Base-by-base conservation (phyloP, 2,329 filamentous ascomycete species). In the Pseudonectria buxi region DNA sequence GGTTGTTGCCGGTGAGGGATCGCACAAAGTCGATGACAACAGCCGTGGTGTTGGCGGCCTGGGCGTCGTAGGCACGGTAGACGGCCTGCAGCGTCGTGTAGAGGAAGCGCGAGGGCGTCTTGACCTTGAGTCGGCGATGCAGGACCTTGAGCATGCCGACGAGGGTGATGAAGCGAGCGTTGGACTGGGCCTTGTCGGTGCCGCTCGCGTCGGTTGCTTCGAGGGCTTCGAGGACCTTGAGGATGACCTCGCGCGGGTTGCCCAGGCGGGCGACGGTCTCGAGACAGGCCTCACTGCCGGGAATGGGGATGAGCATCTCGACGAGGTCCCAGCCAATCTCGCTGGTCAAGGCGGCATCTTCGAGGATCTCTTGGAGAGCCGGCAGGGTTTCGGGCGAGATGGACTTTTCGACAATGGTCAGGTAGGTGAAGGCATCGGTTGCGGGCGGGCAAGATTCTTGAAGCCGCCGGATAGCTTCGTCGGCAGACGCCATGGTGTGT, bases 311-410 rank as follows among this genome's bases (percentile, higher is more conserved):
- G 4, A 92, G 72, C 52, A 86, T 76, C 54, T 84, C 81, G 14
- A 92, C 81, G 33, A 90, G 65, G 56, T 92, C 86, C 86, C 86
- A 92, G 32, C 86, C 86, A 50, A 90, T 88, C 37, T 86, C 82
- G 41, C 74, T 75, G 3, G 83, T 86, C 37, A 89, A 66, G 39
- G 74, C 68, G 9, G 70, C 67, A 67, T 86, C 78, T 56, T 83
- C 76, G 13, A 86, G 68, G 25, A 85, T 76, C 14, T 81, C 70
- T 47, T 86, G 74, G 30, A 90, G 68, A 4, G 74, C 64, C 2
- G 83, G 80, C 28, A 90, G 65, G 41, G 81, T 70, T 40, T 81
- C 77, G 13, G 76, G 70, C 5, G 72, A 78, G 30, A 88, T 67
- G 47, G 84, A 81, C 59, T 83, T 78, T 57, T 87, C 82, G 51